Base-by-base conservation (phyloP, 805 yeast species). In the Hemisphaericaspora nanyangensis region DNA sequence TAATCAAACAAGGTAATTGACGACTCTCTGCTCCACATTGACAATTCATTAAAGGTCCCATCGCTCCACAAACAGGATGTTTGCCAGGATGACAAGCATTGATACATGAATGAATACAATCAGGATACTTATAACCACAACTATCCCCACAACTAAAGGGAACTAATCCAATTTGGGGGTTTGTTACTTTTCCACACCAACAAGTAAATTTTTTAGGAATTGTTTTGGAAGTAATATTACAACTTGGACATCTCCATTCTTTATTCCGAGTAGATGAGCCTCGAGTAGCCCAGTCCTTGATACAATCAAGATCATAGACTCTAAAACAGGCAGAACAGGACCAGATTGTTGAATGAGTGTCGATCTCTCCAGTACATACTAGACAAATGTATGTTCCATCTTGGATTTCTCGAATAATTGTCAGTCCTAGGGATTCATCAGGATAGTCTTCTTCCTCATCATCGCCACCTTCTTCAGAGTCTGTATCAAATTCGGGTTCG, bases 101-200 rank as follows among this genome's bases (percentile, higher is more conserved):
- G 1, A 85, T 61, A 54, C 97, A 89, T 3, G 79, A 76, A 55
- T 89, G 97, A 2, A 80, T 72, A 56, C 96, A 85, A 4, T 60
- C 54, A 1, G 61, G 56, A 36, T 82, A 67, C 24, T 76, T 72
- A 28, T 68, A 63, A 36, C 74, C 73, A 64, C 97, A 89, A 0
- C 86, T 72, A 54, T 85, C 89, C 2, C 96, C 96, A 69, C 97
- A 90, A 35, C 93, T 82, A 48, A 89, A 93, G 0, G 96, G 96
- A 35, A 71, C 63, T 37, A 80, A 59, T 4, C 18, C 31, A 5
- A 17, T 33, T 4, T 56, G 63, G 0, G 96, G 96, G 46, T 85
- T 77, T 15, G 76, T 64, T 2, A 73, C 75, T 51, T 85, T 83
- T 1, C 90, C 91, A 68, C 96, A 89, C 97, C 97, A 89, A 55